Evolutionary conservation across 2,329 filamentous ascomycete species (phyloP), one percentile per base, ranked within the genome.

Genomic region (Dryadomyces quercivorus): DNA sequence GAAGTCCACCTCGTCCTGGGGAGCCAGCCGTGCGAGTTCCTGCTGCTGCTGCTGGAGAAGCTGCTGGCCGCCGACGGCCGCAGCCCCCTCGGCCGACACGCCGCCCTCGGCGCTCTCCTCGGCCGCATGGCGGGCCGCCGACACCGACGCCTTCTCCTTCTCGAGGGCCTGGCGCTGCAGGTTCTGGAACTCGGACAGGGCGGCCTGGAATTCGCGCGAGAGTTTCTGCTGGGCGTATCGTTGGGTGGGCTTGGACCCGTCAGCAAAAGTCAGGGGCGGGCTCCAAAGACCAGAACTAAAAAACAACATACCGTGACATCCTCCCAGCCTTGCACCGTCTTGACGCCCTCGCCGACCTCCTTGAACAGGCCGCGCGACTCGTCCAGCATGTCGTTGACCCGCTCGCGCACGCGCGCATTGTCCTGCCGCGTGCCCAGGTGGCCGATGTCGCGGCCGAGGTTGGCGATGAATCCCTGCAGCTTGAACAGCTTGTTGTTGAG

Each of bases 191-290:
- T 96, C 91, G 62, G 85, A 82, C 56, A 97, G 81, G 50, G 88
- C 87, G 40, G 87, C 80, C 66, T 91, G 87, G 74, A 97, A 96
- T 67, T 97, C 91, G 65, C 88, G 87, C 58, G 89, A 92, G 38
- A 98, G 79, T 69, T 97, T 97, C 62, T 92, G 88, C 65, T 96
- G 92, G 21, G 90, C 93, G 74, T 95, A 97, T 70, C 92, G 94
- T 75, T 98, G 93, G 54, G 89, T 87, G 57, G 92, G 88, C 89
- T 95, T 57, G 42, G 21, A 9, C 3, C 18, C 2, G 48, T 54
- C 7, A 55, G 50, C 40, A 5, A 4, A 2, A 4, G 36, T 26
- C 6, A 20, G 3, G 21, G 12, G 16, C 4, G n/a, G 9, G 2
- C 3, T 4, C 18, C 3, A 44, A 7, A 45, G 7, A 15, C 46